Conservation (phyloP, 441 rosid species). For the Lagerstroemia fauriei region DNA sequence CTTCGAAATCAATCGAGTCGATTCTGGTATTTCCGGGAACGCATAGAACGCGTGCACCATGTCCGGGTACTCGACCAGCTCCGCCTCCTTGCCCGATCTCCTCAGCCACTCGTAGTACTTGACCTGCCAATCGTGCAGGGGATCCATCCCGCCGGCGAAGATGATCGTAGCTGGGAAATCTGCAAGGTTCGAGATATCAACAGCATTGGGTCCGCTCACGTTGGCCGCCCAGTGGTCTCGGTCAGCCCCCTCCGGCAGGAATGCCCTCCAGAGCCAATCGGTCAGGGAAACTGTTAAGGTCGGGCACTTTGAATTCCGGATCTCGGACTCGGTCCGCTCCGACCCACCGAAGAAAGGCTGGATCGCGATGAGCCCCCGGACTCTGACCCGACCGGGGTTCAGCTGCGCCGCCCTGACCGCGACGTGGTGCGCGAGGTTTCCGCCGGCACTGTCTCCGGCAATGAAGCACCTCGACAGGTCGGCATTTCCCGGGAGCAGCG, state of each 20-base stretch:
- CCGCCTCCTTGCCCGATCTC: constrained; percentile 29
- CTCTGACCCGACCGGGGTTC: constrained; percentile 2
- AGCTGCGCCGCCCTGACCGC: constrained; percentile 22
- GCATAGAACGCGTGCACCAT: constrained; percentile 27
- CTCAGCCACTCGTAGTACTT: constrained; percentile 32
- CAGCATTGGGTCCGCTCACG: constrained; percentile 27
- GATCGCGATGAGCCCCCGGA: constrained; percentile 25
- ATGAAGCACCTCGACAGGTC: constrained; percentile 15
- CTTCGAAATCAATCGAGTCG: constrained; percentile 15
- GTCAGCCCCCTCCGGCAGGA: constrained; percentile 31
- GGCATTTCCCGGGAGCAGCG: constrained; percentile 18
- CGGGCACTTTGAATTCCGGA: not conserved
- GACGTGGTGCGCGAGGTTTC: constrained; percentile 38
- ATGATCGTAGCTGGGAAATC: constrained; percentile 27
- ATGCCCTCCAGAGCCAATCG: constrained; percentile 42
- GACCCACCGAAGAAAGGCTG: constrained; percentile 37
- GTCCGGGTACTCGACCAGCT: constrained; percentile 29
- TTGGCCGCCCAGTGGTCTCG: constrained; percentile 35
- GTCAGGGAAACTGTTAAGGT: not conserved
- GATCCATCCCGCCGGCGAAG: constrained; percentile 31
- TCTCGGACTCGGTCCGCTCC: constrained; percentile 36
- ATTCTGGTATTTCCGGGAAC: constrained; percentile 26
- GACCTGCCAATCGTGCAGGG: constrained; percentile 34
- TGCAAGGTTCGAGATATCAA: constrained; percentile 21
- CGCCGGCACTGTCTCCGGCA: constrained; percentile 41